Percentiles rank a stretch among this genome's conserved stretches.
These are phyloP conservation scores for Cladophialophora bantiana DNA, from an alignment of 2,329 filamentous ascomycete genomes.

Conservation along the genomic window DNA sequence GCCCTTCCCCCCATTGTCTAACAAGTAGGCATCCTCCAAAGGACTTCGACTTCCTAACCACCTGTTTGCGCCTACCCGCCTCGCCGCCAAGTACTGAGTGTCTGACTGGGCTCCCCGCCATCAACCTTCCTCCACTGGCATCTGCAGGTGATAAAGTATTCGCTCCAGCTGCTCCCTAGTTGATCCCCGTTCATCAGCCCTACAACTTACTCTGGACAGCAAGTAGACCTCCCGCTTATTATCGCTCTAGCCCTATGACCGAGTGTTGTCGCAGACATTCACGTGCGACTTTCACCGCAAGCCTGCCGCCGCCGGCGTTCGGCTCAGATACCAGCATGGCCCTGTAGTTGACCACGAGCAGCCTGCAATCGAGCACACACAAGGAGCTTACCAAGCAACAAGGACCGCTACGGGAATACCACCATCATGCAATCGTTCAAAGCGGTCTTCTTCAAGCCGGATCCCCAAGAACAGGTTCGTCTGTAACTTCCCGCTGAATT, in stretches of 20 bases:
- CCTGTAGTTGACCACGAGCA: constrained; percentile 15
- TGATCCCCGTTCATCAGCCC: constrained; percentile 28
- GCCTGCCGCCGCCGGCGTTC: constrained; percentile 2
- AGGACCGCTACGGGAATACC: background rate
- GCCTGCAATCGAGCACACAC: constrained; percentile 4
- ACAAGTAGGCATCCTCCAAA: background rate
- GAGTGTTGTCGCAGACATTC: background rate
- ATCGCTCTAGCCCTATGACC: background rate
- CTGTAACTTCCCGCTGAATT: background rate
- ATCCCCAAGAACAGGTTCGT: constrained; percentile 87
- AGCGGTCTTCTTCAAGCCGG: constrained; percentile 86
- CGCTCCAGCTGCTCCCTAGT: constrained; percentile 4
- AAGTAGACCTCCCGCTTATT: background rate
- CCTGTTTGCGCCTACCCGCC: background rate
- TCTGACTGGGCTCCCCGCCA: constrained; percentile 4
- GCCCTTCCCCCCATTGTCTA: background rate
- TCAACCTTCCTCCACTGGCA: constrained; percentile 6
- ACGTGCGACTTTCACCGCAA: background rate
- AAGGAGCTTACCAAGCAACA: background rate
- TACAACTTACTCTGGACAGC: constrained; percentile 24
- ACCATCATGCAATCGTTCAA: constrained; percentile 82
- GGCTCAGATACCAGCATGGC: constrained; percentile 13
- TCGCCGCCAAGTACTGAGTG: background rate
- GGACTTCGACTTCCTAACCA: background rate
- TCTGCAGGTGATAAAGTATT: constrained; percentile 4